A percentile compares a stretch with the other conserved stretches of the same genome.
phyloP scores from a whole-genome alignment of 805 yeast genomes.

The Pichia sporocuriosa region DNA sequence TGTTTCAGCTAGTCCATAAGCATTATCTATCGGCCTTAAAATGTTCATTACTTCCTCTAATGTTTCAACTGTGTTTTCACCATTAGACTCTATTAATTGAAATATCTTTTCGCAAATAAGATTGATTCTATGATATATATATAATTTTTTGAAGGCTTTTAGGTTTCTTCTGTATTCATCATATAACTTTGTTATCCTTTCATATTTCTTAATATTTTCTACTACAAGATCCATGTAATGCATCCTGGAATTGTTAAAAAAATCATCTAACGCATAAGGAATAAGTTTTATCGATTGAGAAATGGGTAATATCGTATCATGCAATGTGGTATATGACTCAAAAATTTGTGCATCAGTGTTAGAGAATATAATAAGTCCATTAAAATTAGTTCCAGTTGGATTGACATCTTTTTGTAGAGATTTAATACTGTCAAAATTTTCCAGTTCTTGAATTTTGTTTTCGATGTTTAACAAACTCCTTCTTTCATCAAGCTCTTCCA shows the following conservation, averaged over 20 bases:
- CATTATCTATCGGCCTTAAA: constrained; percentile 9
- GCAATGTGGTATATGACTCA: constrained; percentile 33
- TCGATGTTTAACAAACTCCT: constrained; percentile 32
- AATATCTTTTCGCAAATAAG: constrained; percentile 41
- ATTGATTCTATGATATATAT: constrained; percentile 52
- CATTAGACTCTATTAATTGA: constrained; percentile 31
- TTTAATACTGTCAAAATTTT: constrained; percentile 1
- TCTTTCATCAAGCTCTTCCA: constrained; percentile 24
- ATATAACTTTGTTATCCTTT: constrained; percentile 35
- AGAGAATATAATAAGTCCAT: constrained; percentile 5
- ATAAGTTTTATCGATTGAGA: constrained; percentile 46
- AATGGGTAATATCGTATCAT: constrained; percentile 41
- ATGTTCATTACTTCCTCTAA: not conserved
- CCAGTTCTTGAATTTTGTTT: constrained; percentile 15
- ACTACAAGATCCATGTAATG: constrained; percentile 28
- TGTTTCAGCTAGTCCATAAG: constrained; percentile 1
- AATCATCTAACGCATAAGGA: constrained; percentile 43
- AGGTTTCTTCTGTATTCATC: constrained; percentile 36
- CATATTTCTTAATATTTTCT: constrained; percentile 33
- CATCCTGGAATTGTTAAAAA: constrained; percentile 26
- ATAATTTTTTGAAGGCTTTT: constrained; percentile 35
- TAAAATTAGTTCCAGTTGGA: not conserved
- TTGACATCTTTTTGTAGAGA: constrained; percentile 5
- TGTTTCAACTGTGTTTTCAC: constrained; percentile 16
- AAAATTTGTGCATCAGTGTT: constrained; percentile 4